Percentiles rank a stretch among this genome's conserved stretches.
phyloP scores from a whole-genome alignment of 192 early-diverging fungal genomes.

The Umbelopsis sp. region DNA sequence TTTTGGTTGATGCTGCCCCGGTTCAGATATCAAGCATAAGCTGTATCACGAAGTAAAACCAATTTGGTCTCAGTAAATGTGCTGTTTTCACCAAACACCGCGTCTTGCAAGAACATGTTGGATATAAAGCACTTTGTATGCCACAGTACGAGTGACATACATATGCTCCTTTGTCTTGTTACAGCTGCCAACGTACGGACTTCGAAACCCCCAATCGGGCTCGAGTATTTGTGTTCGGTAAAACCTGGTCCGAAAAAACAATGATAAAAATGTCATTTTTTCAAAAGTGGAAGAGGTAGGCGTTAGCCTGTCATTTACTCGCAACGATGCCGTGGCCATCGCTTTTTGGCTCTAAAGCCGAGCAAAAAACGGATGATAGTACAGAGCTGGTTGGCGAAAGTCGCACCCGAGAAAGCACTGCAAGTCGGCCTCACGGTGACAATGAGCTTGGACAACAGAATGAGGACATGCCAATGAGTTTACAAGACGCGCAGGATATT shows the following conservation, averaged over 20 bases:
- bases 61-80: too few species aligned
- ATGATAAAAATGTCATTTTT: slow-evolving; percentile 10
- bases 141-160: too few species aligned
- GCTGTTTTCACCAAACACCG: too few species aligned
- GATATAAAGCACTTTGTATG: too few species aligned
- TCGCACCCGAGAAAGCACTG: not conserved
- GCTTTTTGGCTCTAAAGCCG: not conserved
- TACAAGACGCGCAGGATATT: slow-evolving; percentile 30
- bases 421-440: not conserved
- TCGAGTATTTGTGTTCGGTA: not conserved
- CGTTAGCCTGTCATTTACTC: not conserved
- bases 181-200: too few species aligned
- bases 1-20: too few species aligned
- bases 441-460: slow-evolving; percentile 26
- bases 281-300: not conserved
- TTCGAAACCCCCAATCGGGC: too few species aligned
- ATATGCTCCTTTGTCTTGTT: too few species aligned
- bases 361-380: slow-evolving; percentile 2
- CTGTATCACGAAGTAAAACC: too few species aligned
- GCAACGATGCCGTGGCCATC: slow-evolving; percentile 13
- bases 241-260: slow-evolving; percentile 12
- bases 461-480: slow-evolving; percentile 31
- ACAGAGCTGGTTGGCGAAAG: not conserved
- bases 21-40: too few species aligned
- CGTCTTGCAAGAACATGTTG: too few species aligned